Evolutionary conservation across 495 filamentous ascomycete genomes (phyloP).

Genomic region (Talaromyces liani): DNA sequence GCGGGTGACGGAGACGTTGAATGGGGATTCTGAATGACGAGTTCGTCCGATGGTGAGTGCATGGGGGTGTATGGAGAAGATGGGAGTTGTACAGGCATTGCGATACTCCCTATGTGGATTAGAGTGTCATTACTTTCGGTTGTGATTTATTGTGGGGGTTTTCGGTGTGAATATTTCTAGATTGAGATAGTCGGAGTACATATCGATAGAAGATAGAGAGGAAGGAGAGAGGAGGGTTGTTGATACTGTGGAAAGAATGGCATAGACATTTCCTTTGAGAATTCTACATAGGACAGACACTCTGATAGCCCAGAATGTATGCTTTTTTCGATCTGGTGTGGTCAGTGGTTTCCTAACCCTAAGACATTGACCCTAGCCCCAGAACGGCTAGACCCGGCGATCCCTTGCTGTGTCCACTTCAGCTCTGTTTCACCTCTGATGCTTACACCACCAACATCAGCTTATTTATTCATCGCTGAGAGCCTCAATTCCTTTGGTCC

Average conservation of each 20-base stretch:
- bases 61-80: not conserved
- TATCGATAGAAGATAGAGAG: not conserved
- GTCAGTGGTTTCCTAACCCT: not conserved
- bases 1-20: conserved; percentile 8
- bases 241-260: not conserved
- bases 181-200: not conserved
- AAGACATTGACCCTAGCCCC: not conserved
- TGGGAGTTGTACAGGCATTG: not conserved
- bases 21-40: not conserved
- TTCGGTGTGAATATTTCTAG: not conserved
- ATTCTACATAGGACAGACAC: not conserved
- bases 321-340: too few relatives aligned
- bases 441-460: not conserved
- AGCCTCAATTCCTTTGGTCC: not conserved
- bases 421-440: not conserved
- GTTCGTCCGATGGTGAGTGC: not conserved
- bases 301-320: too few relatives aligned
- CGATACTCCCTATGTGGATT: not conserved
- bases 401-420: not conserved
- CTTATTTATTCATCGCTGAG: not conserved
- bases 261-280: not conserved
- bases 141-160: not conserved
- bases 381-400: not conserved
- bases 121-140: not conserved
- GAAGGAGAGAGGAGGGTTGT: too few relatives aligned